Evolutionary conservation across 345 rosid species (phyloP).

Genomic region (Capsella bursapastoris): DNA sequence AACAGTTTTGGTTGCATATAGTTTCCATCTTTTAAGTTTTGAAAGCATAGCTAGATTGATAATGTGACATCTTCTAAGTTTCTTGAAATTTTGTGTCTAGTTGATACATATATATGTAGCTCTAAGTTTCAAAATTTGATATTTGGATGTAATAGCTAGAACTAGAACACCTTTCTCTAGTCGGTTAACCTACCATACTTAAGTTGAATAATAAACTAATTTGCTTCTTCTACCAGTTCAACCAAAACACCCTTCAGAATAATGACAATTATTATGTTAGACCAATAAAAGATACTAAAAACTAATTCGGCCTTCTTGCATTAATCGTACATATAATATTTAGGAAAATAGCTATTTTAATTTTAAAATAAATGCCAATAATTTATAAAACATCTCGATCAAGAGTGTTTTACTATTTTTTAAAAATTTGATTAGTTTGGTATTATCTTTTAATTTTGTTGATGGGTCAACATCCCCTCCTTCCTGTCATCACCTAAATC

Average conservation of each 20-base stretch:
- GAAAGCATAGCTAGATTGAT: not conserved
- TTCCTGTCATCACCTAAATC: constrained; percentile 95
- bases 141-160: constrained; percentile 3
- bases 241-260: constrained; percentile 59
- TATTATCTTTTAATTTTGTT: constrained; percentile 80
- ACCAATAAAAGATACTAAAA: constrained; percentile 36
- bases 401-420: constrained; percentile 16
- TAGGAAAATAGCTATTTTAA: not conserved
- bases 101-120: not conserved
- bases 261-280: constrained; percentile 35
- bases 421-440: constrained; percentile 73
- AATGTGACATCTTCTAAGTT: not conserved
- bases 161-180: constrained; percentile 29
- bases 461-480: constrained; percentile 92
- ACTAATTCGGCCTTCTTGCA: constrained; percentile 37
- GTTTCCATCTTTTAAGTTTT: not conserved
- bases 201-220: constrained; percentile 48
- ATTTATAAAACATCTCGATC: constrained; percentile 40
- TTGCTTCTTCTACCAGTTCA: constrained; percentile 43
- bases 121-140: not conserved
- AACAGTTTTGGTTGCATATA: not conserved
- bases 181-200: constrained; percentile 34
- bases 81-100: not conserved
- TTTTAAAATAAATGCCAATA: not conserved
- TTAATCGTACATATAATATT: constrained; percentile 25